Evolutionary conservation across 495 filamentous ascomycete genomes (phyloP).

Genomic region (Aspergillus diversus): DNA sequence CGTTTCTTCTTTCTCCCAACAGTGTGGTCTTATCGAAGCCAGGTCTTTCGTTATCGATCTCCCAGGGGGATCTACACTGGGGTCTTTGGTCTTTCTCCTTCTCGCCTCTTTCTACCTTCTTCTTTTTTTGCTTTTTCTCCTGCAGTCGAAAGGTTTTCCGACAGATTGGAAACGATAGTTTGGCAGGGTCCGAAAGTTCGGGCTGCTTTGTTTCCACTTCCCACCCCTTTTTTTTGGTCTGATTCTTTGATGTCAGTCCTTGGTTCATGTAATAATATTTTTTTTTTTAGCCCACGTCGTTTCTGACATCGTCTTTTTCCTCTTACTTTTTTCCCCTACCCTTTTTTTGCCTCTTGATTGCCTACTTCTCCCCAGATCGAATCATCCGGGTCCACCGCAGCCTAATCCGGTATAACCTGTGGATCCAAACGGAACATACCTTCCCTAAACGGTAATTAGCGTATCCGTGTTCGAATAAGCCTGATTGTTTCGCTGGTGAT

Average conservation of each 20-base stretch:
- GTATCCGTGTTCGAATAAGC: constrained; percentile 36
- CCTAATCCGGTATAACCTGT: constrained; percentile 35
- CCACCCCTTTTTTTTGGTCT: neutral
- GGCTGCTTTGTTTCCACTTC: neutral
- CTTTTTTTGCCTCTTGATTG: constrained; percentile 14
- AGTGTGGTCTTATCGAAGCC: constrained; percentile 26
- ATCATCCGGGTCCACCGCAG: constrained; percentile 36
- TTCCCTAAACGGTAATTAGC: constrained; percentile 30
- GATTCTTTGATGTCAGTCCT: neutral
- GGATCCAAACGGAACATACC: constrained; percentile 30
- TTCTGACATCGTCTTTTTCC: neutral
- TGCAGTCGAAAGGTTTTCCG: constrained; percentile 18
- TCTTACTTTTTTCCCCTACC: neutral
- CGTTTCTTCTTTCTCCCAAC: constrained; percentile 24
- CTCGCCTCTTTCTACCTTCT: constrained; percentile 7
- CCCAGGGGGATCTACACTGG: constrained; percentile 30
- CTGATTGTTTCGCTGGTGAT: constrained; percentile 28
- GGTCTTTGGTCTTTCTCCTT: constrained; percentile 13
- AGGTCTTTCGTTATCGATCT: constrained; percentile 29
- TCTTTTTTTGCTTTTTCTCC: constrained; percentile 20
- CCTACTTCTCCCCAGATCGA: constrained; percentile 39
- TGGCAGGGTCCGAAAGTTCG: constrained; percentile 11
- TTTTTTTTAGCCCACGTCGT: constrained; percentile 10
- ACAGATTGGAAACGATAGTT: constrained; percentile 15
- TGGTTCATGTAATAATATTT: neutral